Evolutionary conservation across 306 rosid species (phyloP).

Genomic region (Rosa multiflora): DNA sequence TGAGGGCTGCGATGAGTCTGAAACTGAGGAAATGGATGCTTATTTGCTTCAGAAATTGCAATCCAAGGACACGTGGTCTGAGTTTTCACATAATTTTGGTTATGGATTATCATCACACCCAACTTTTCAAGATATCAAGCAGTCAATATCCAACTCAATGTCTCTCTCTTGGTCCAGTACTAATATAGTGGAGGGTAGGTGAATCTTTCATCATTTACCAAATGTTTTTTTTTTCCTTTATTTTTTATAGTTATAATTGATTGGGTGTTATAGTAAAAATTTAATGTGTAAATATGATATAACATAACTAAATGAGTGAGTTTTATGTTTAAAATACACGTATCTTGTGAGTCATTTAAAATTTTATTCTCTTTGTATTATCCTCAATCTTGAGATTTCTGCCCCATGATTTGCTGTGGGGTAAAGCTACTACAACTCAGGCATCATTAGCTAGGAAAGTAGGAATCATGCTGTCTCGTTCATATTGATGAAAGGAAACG

Average conservation of each 20-base stretch:
- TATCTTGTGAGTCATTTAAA: background rate
- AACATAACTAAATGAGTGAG: background rate
- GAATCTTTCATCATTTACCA: slow-evolving; percentile 22
- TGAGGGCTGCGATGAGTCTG: slow-evolving; percentile 31
- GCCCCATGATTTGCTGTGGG: background rate
- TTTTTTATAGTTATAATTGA: background rate
- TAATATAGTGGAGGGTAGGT: slow-evolving; percentile 43
- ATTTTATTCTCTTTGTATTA: background rate
- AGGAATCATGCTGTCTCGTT: slow-evolving; percentile 5
- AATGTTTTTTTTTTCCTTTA: background rate
- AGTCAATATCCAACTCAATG: slow-evolving; percentile 42
- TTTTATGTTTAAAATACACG: background rate
- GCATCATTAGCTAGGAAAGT: background rate
- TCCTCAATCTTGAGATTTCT: background rate
- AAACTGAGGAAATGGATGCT: slow-evolving; percentile 46
- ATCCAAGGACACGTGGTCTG: slow-evolving; percentile 41
- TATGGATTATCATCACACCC: slow-evolving; percentile 47
- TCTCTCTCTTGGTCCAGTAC: slow-evolving; percentile 54
- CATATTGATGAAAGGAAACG: slow-evolving; percentile 2
- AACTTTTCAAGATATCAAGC: slow-evolving; percentile 58
- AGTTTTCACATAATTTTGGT: slow-evolving; percentile 38
- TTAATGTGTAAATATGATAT: background rate
- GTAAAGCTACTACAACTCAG: background rate
- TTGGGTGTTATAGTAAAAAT: background rate
- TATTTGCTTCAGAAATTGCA: slow-evolving; percentile 51